These are phyloP conservation scores for Rutstroemia sp. DNA, from an alignment of 2,329 filamentous ascomycete species.

Conservation along the genomic window DNA sequence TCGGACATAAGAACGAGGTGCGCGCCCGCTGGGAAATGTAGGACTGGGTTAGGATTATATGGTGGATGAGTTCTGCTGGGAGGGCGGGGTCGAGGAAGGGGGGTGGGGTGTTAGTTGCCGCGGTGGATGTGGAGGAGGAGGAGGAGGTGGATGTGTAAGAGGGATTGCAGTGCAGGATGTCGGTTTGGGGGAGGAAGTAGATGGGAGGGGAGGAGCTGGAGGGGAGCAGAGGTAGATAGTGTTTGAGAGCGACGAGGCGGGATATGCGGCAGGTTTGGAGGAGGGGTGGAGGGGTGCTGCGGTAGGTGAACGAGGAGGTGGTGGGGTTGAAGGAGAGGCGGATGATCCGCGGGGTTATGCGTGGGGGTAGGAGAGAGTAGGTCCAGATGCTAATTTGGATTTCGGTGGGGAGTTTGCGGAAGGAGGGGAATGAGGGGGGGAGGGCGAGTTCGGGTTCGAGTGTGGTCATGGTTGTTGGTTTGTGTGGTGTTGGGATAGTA, in stretches of 20 bases:
- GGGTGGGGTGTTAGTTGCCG: neutral
- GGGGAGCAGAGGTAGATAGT: neutral
- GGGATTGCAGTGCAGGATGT: conserved; percentile 1
- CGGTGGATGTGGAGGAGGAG: neutral
- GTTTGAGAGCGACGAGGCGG: neutral
- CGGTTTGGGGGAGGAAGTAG: neutral
- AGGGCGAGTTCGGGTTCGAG: neutral
- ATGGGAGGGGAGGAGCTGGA: neutral
- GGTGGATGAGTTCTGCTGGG: neutral
- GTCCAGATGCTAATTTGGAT: conserved; percentile 2
- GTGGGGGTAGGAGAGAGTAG: neutral
- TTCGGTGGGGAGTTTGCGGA: neutral
- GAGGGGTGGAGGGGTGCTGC: neutral
- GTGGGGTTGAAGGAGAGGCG: neutral
- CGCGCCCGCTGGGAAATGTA: neutral
- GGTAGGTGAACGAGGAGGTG: neutral
- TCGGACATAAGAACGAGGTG: neutral
- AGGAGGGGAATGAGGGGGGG: neutral
- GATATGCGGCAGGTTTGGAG: neutral
- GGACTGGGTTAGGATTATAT: conserved; percentile 3
- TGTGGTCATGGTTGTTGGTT: neutral
- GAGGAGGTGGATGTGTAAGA: neutral
- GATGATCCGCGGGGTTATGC: neutral
- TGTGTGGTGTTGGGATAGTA: neutral
- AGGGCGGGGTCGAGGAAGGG: neutral